Evolutionary conservation across 1,139 yeast species (phyloP).

Genomic region (Zhuliangozyma parablackwelliae): DNA sequence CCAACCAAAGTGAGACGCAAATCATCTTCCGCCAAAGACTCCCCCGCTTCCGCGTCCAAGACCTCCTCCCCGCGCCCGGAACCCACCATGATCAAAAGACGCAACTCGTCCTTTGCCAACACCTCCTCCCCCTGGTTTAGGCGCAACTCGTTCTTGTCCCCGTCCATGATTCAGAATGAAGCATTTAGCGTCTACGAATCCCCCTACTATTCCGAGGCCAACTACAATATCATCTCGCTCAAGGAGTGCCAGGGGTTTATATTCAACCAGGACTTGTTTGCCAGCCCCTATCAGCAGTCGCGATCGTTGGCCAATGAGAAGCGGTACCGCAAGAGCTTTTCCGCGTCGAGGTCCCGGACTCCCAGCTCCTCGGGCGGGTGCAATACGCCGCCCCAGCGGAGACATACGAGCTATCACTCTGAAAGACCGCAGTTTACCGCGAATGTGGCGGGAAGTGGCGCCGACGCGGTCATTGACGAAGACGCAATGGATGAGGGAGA

Average conservation of each 20-base stretch:
- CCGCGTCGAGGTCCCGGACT: no score
- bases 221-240: slow-evolving; percentile 43
- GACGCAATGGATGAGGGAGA: slow-evolving; percentile 10
- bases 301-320: slow-evolving; percentile 40
- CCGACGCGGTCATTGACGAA: slow-evolving; percentile 11
- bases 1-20: slow-evolving; percentile 7
- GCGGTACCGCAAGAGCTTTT: slow-evolving; percentile 15
- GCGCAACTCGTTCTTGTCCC: slow-evolving; percentile 56
- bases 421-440: slow-evolving; percentile 22
- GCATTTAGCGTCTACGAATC: slow-evolving; percentile 54
- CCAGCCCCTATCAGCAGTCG: slow-evolving; percentile 60
- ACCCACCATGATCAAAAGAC: slow-evolving; percentile 17
- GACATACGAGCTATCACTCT: slow-evolving; percentile 33
- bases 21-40: slow-evolving; percentile 7
- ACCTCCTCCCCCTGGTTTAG: slow-evolving; percentile 54
- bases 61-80: slow-evolving; percentile 13
- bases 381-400: slow-evolving; percentile 11
- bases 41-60: not conserved
- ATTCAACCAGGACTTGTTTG: slow-evolving; percentile 73
- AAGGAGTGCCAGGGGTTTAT: slow-evolving; percentile 69
- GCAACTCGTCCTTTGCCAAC: slow-evolving; percentile 44
- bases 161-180: slow-evolving; percentile 60
- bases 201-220: slow-evolving; percentile 26
- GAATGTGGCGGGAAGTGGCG: slow-evolving; percentile 12
- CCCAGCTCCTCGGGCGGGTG: not conserved